Conservation (phyloP, 2,329 filamentous ascomycete species). For the Pseudogymnoascus sp. region DNA sequence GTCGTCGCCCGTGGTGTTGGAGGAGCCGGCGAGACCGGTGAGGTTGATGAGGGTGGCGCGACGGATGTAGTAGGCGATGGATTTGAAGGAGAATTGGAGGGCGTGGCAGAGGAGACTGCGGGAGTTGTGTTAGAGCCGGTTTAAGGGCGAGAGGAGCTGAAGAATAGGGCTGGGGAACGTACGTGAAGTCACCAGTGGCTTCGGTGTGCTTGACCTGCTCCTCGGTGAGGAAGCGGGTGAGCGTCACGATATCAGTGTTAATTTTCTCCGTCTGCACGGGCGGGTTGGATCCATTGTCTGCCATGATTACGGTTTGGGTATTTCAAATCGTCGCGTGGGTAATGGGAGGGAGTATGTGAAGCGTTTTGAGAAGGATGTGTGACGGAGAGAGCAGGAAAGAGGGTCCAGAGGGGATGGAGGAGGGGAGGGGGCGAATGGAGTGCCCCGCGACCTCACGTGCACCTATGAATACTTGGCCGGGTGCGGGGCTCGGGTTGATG, state of each 20-base stretch:
- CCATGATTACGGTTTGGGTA: conserved; percentile 10
- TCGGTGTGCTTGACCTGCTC: conserved; percentile 90
- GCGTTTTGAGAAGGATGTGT: neutral
- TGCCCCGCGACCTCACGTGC: conserved; percentile 8
- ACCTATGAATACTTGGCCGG: neutral
- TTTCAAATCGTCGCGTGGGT: neutral
- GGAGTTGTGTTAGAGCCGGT: conserved; percentile 11
- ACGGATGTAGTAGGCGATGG: conserved; percentile 98
- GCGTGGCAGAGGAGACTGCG: conserved; percentile 86
- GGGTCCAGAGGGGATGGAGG: neutral
- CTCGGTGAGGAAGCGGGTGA: conserved; percentile 92
- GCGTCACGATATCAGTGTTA: conserved; percentile 92
- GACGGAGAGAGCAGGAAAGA: neutral
- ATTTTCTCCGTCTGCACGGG: conserved; percentile 57
- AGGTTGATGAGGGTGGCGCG: conserved; percentile 92
- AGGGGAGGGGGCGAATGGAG: neutral
- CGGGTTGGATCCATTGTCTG: neutral
- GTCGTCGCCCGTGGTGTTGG: conserved; percentile 81
- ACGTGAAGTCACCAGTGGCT: conserved; percentile 98
- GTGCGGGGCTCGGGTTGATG: conserved; percentile 7
- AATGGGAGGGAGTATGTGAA: neutral
- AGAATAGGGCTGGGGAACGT: conserved; percentile 33
- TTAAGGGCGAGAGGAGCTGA: neutral
- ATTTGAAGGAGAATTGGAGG: conserved; percentile 99
- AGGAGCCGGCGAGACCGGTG: conserved; percentile 86